These are phyloP conservation scores for Yamadazyma triangularis DNA, from an alignment of 1,139 yeast species.

Conservation along the genomic window DNA sequence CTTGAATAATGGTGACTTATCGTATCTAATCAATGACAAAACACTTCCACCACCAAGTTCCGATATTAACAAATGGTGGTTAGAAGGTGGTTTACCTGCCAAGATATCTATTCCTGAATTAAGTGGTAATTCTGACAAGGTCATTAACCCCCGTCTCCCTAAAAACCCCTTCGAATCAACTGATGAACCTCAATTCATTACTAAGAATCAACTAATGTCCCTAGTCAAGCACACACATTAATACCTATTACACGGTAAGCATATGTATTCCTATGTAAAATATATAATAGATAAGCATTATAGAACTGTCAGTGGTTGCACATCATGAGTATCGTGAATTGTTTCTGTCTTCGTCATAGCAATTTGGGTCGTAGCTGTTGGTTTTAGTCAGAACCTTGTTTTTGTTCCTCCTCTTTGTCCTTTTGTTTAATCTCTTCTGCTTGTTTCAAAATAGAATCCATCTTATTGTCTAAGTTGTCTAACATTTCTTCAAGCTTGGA, in stretches of 20 bases:
- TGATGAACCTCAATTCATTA: slow-evolving; percentile 32
- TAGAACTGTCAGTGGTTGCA: too few relatives aligned
- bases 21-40: slow-evolving; percentile 23
- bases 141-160: slow-evolving; percentile 65
- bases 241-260: too few relatives aligned
- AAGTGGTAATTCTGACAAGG: slow-evolving; percentile 21
- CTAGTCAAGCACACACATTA: too few relatives aligned
- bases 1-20: slow-evolving; percentile 23
- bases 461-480: slow-evolving; percentile 39
- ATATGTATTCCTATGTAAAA: too few relatives aligned
- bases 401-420: slow-evolving; percentile 1
- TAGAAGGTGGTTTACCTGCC: slow-evolving; percentile 73
- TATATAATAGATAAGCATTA: too few relatives aligned
- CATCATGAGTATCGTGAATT: too few relatives aligned
- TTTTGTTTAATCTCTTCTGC: slow-evolving; percentile 23
- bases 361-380: too few relatives aligned
- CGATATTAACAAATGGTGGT: slow-evolving; percentile 87
- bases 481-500: slow-evolving; percentile 38
- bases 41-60: slow-evolving; percentile 86
- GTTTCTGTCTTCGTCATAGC: too few relatives aligned
- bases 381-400: not conserved
- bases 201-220: slow-evolving; percentile 17
- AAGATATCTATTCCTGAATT: slow-evolving; percentile 52
- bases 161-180: slow-evolving; percentile 62
- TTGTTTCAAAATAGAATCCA: slow-evolving; percentile 40